Base-by-base conservation (phyloP, 805 yeast genomes). In the Saccharomycopsis fermentans region DNA sequence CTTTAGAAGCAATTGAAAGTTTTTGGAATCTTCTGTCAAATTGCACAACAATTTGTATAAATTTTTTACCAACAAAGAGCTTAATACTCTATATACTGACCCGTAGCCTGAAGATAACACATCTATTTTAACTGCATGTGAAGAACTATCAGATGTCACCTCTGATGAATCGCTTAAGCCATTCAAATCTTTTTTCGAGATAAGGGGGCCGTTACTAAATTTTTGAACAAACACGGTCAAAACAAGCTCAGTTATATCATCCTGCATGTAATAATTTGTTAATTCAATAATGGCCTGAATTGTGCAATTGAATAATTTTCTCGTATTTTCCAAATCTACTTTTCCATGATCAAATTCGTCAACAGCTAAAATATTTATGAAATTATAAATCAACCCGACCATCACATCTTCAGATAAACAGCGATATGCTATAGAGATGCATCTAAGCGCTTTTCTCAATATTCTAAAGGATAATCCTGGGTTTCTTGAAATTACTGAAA, bases 171-270 rank as follows among this genome's bases (percentile, higher is more conserved):
- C 39, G 32, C 19, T 69, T 6, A 17, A 9, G 32, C 19, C 27
- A 19, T 4, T 21, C 24, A 32, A 24, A 14, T 19, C 58, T 9
- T 24, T 36, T 16, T 52, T 36, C 12, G 16, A 19, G 1, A 19
- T 27, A 27, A 16, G 26, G 3, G 50, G 27, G 32, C 19, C 32
- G 32, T 51, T 29, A 24, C 55, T 39, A 16, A 59, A 47, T 66
- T 90, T 91, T 68, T 91, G 97, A 14, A 88, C 81, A 58, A 94
- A 75, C 40, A 94, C 83, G 0, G 96, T 85, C 14, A 88, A 83
- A 0, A 95, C 84, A 63, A 94, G 76, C 2, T 87, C 83, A 17
- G 87, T 81, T 34, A 92, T 86, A 17, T 87, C 79, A 58, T 81
- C 83, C 63, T 87, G 94, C 51, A 81, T 77, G 65, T 87, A 86